phyloP scores from a whole-genome alignment of 2,329 filamentous ascomycete genomes.

The Botryotinia narcissicola region DNA sequence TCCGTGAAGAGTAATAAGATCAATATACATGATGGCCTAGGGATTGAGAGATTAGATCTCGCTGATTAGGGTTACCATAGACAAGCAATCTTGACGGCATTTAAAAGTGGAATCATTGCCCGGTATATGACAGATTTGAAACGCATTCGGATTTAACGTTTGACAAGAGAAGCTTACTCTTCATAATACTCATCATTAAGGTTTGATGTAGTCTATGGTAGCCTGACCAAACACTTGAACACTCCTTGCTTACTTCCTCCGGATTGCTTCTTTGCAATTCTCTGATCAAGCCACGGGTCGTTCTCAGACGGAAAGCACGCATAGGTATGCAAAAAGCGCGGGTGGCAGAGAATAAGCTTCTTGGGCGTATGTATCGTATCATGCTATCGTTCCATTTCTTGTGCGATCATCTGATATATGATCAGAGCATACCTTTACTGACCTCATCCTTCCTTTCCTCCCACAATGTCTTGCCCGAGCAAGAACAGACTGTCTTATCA shows the following conservation, averaged over 20 bases:
- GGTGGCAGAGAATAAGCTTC: neutral
- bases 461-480: conserved; percentile 97
- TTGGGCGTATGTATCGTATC: neutral
- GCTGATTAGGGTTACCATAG: neutral
- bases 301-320: conserved; percentile 2
- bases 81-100: neutral
- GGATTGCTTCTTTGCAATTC: conserved; percentile 23
- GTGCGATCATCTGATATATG: conserved; percentile 28
- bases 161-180: conserved; percentile 25
- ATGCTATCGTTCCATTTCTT: conserved; percentile 24
- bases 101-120: neutral
- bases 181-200: conserved; percentile 16
- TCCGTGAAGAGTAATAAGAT: neutral
- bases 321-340: neutral
- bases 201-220: conserved; percentile 17
- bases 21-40: conserved; percentile 7
- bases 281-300: neutral
- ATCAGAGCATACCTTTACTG: conserved; percentile 82
- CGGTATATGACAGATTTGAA: conserved; percentile 22
- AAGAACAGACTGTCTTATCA: conserved; percentile 96
- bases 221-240: conserved; percentile 5
- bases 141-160: conserved; percentile 31
- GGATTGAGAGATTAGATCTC: neutral
- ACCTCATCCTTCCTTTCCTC: conserved; percentile 92
- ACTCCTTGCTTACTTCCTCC: conserved; percentile 21